These are phyloP conservation scores for Penicillium longicatenatum DNA, from an alignment of 495 filamentous ascomycete genomes.

Conservation along the genomic window DNA sequence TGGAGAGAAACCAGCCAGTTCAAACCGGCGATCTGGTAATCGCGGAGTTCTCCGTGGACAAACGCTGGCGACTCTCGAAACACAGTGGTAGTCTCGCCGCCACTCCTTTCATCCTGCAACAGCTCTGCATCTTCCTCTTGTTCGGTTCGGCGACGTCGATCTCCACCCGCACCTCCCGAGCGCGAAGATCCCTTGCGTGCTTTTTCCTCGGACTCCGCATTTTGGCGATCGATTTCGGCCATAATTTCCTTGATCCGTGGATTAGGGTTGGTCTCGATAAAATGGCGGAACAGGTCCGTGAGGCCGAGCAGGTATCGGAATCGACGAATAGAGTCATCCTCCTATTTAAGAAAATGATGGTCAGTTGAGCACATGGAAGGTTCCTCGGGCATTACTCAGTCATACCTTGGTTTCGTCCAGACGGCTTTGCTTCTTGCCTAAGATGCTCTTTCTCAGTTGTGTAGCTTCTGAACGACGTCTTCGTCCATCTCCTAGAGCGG, in stretches of 20 bases:
- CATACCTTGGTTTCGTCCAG: slow-evolving; percentile 88
- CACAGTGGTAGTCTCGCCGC: slow-evolving; percentile 80
- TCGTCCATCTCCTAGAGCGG: slow-evolving; percentile 67
- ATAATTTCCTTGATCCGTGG: slow-evolving; percentile 90
- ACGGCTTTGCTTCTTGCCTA: slow-evolving; percentile 91
- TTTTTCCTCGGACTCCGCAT: slow-evolving; percentile 70
- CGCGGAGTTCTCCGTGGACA: slow-evolving; percentile 85
- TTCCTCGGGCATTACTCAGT: not conserved
- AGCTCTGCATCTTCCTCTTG: slow-evolving; percentile 98
- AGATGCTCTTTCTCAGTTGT: slow-evolving; percentile 82
- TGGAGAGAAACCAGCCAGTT: slow-evolving; percentile 99
- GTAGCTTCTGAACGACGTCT: slow-evolving; percentile 83
- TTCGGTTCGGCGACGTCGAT: slow-evolving; percentile 84
- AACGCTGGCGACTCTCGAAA: slow-evolving; percentile 92
- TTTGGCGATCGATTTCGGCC: slow-evolving; percentile 88
- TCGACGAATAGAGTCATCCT: slow-evolving; percentile 92
- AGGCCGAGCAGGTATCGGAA: slow-evolving; percentile 95
- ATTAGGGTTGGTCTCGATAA: slow-evolving; percentile 96
- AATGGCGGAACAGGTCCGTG: slow-evolving; percentile 97
- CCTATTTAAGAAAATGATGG: slow-evolving; percentile 51
- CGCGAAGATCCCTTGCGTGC: slow-evolving; percentile 72
- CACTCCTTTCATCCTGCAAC: slow-evolving; percentile 84
- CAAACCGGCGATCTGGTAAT: slow-evolving; percentile 91
- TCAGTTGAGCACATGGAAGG: slow-evolving; percentile 3
- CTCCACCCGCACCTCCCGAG: slow-evolving; percentile 80